Conservation (phyloP, 2,329 filamentous ascomycete species). For the Cladosporium sp. region DNA sequence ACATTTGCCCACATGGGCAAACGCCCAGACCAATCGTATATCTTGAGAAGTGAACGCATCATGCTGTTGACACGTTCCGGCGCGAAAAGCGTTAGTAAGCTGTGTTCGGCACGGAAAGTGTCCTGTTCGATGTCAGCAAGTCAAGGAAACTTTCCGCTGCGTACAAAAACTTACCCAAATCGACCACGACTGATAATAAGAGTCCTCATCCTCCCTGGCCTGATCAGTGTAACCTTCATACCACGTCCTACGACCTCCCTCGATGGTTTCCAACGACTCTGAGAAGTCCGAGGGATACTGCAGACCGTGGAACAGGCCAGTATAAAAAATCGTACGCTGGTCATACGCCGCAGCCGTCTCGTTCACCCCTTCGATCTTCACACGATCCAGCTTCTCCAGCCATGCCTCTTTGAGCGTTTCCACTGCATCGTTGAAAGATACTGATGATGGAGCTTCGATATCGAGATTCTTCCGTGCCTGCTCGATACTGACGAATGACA, state of each 20-base stretch:
- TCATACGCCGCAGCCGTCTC: slow-evolving; percentile 45
- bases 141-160: not conserved
- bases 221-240: slow-evolving; percentile 54
- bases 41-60: slow-evolving; percentile 50
- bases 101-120: slow-evolving; percentile 53
- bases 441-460: slow-evolving; percentile 44
- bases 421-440: slow-evolving; percentile 44
- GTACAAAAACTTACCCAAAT: slow-evolving; percentile 41
- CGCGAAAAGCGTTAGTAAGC: slow-evolving; percentile 49
- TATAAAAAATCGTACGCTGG: slow-evolving; percentile 51
- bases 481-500: slow-evolving; percentile 52
- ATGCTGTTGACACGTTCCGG: slow-evolving; percentile 52
- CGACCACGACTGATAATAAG: slow-evolving; percentile 55
- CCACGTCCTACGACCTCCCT: slow-evolving; percentile 37
- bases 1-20: slow-evolving; percentile 55
- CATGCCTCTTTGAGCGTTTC: slow-evolving; percentile 46
- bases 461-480: slow-evolving; percentile 51
- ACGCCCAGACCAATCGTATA: slow-evolving; percentile 52
- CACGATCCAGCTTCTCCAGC: slow-evolving; percentile 49
- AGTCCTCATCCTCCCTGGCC: slow-evolving; percentile 46
- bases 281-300: slow-evolving; percentile 54
- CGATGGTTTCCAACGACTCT: slow-evolving; percentile 41
- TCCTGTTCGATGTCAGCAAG: slow-evolving; percentile 31
- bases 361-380: slow-evolving; percentile 49
- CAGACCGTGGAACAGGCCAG: slow-evolving; percentile 49